These are phyloP conservation scores for Scheffersomyces ergatensis DNA, from an alignment of 805 yeast genomes.

Conservation along the genomic window DNA sequence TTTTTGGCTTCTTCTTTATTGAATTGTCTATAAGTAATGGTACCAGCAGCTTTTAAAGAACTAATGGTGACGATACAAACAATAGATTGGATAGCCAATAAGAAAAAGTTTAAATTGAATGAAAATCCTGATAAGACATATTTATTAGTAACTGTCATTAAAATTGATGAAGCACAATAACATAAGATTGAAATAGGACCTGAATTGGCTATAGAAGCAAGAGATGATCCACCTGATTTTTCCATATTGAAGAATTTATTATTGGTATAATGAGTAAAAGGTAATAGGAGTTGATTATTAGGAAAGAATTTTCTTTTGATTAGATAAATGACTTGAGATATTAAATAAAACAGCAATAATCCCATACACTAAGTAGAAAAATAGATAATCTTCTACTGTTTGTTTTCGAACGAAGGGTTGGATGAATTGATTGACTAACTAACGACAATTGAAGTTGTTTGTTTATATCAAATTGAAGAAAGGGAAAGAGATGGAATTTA, in stretches of 20 bases:
- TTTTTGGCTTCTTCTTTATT: conserved; percentile 86
- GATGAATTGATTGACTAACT: no score
- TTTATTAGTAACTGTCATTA: conserved; percentile 97
- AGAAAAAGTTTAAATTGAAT: conserved; percentile 80
- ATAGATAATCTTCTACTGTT: no score
- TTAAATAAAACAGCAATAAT: conserved; percentile 35
- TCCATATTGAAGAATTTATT: conserved; percentile 23
- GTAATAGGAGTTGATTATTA: neutral
- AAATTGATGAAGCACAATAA: conserved; percentile 90
- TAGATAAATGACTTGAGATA: conserved; percentile 33
- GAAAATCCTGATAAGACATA: conserved; percentile 77
- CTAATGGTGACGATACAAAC: conserved; percentile 78
- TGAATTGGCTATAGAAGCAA: conserved; percentile 44
- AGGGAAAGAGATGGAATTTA: no score
- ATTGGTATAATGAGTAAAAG: neutral
- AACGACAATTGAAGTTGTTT: no score
- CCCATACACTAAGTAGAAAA: conserved; percentile 28
- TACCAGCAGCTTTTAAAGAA: conserved; percentile 66
- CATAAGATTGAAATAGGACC: conserved; percentile 70
- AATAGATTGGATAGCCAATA: conserved; percentile 82
- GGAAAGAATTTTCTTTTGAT: conserved; percentile 18
- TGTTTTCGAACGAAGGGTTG: no score
- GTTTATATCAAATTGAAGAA: no score
- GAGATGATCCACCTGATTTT: conserved; percentile 21
- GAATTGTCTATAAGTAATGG: conserved; percentile 83